These are phyloP conservation scores for Parachaetomium inaequale DNA, from an alignment of 495 filamentous ascomycete species.

Conservation along the genomic window DNA sequence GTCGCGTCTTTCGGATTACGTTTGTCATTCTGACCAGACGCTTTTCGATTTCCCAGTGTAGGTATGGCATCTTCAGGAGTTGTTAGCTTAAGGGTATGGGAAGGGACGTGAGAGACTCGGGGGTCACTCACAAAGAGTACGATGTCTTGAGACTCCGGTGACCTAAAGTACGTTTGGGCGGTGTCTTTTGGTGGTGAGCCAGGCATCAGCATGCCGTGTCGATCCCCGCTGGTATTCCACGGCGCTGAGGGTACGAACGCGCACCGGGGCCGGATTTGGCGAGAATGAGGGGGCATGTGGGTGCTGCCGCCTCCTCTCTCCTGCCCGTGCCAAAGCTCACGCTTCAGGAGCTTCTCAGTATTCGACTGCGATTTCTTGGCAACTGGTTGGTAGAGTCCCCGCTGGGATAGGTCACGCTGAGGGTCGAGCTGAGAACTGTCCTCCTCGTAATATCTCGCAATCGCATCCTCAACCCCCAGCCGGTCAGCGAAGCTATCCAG, in stretches of 20 bases:
- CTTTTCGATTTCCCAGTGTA: slow-evolving; percentile 32
- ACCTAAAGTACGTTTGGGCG: not conserved
- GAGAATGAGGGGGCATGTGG: slow-evolving; percentile 26
- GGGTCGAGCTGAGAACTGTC: slow-evolving; percentile 20
- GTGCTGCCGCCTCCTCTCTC: slow-evolving; percentile 24
- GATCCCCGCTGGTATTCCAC: not conserved
- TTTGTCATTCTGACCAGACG: slow-evolving; percentile 29
- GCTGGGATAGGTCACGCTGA: slow-evolving; percentile 14
- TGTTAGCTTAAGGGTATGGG: not conserved
- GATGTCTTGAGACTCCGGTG: slow-evolving; percentile 19
- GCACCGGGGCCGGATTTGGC: slow-evolving; percentile 29
- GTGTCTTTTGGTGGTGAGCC: not conserved
- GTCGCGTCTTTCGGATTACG: slow-evolving; percentile 23
- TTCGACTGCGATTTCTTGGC: slow-evolving; percentile 23
- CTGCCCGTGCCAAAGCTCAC: slow-evolving; percentile 30
- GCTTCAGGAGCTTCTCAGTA: slow-evolving; percentile 28
- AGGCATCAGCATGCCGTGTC: not conserved
- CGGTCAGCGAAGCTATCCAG: not conserved
- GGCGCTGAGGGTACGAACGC: slow-evolving; percentile 24
- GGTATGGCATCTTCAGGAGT: slow-evolving; percentile 23
- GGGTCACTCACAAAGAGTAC: slow-evolving; percentile 23
- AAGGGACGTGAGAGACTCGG: not conserved
- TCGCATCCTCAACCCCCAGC: slow-evolving; percentile 11
- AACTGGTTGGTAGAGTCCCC: slow-evolving; percentile 18
- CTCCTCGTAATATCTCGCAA: slow-evolving; percentile 27